A percentile compares a stretch with the other conserved stretches of the same genome.
phyloP scores from a whole-genome alignment of 2,329 filamentous ascomycete species.

The Trichoderma simmonsii region DNA sequence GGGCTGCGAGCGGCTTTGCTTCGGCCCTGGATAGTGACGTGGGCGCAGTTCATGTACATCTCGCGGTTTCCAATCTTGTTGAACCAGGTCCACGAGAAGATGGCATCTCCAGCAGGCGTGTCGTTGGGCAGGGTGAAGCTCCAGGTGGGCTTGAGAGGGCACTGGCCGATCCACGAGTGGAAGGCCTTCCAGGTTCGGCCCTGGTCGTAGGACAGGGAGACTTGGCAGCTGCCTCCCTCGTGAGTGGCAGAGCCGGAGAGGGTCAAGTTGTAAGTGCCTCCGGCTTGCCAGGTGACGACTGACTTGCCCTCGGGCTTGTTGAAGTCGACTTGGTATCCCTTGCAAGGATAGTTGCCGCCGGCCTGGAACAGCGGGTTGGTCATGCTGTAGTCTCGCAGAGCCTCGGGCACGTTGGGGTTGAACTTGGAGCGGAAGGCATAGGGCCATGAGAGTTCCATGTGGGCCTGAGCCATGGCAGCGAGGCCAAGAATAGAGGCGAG shows the following conservation, averaged over 20 bases:
- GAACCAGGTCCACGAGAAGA: slow-evolving; percentile 76
- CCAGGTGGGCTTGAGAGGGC: slow-evolving; percentile 53
- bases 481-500: slow-evolving; percentile 14
- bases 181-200: slow-evolving; percentile 68
- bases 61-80: slow-evolving; percentile 74
- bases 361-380: slow-evolving; percentile 59
- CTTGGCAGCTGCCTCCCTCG: slow-evolving; percentile 71
- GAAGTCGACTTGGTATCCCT: slow-evolving; percentile 52
- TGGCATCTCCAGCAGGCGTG: slow-evolving; percentile 56
- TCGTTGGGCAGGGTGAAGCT: slow-evolving; percentile 64
- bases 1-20: slow-evolving; percentile 29
- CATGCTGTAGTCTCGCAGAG: slow-evolving; percentile 64
- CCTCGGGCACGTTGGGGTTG: slow-evolving; percentile 47
- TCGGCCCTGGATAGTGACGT: slow-evolving; percentile 56
- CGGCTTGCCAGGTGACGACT: slow-evolving; percentile 60
- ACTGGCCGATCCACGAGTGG: slow-evolving; percentile 53
- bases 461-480: slow-evolving; percentile 31
- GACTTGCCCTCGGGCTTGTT: slow-evolving; percentile 48
- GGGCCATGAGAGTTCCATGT: slow-evolving; percentile 52
- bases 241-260: slow-evolving; percentile 62
- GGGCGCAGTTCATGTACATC: slow-evolving; percentile 82
- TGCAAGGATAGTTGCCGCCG: slow-evolving; percentile 70
- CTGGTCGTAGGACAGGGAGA: slow-evolving; percentile 69
- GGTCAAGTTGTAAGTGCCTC: slow-evolving; percentile 59
- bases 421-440: slow-evolving; percentile 49